These are phyloP conservation scores for Nitzschia sp. DNA, from an alignment of 108 stramenopile species.

Conservation along the genomic window DNA sequence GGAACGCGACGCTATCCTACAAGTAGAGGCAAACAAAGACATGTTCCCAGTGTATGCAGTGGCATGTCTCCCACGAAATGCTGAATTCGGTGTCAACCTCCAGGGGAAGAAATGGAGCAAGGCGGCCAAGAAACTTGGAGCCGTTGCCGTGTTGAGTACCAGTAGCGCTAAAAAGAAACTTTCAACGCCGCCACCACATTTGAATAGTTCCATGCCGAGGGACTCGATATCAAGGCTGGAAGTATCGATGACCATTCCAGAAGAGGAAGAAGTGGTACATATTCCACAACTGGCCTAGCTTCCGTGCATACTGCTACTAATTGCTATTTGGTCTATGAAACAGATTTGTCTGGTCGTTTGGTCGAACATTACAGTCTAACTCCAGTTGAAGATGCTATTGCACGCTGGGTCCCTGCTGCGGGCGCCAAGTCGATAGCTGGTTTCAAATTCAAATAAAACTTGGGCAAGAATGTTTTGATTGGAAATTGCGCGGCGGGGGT, in stretches of 20 bases:
- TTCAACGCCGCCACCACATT: neutral
- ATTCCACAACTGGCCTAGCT: neutral
- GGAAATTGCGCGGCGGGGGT: conserved; percentile 24
- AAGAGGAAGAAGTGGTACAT: conserved; percentile 2
- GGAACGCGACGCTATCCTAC: too few relatives aligned
- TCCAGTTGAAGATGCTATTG: conserved; percentile 38
- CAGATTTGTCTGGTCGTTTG: conserved; percentile 41
- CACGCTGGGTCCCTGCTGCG: conserved; percentile 37
- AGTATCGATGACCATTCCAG: conserved; percentile 2
- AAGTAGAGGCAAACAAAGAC: too few relatives aligned
- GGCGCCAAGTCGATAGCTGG: conserved; percentile 43
- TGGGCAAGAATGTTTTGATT: conserved; percentile 30
- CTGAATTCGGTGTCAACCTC: conserved; percentile 12
- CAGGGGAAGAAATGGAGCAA: conserved; percentile 35
- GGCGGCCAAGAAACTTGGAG: conserved; percentile 35
- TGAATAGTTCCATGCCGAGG: too few relatives aligned
- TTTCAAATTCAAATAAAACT: conserved; percentile 52
- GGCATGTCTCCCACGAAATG: conserved; percentile 42
- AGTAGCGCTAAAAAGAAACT: neutral
- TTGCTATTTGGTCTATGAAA: conserved; percentile 40
- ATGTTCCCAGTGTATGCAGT: conserved; percentile 56
- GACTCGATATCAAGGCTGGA: conserved; percentile 1
- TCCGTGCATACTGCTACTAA: conserved; percentile 2
- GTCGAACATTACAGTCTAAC: conserved; percentile 42
- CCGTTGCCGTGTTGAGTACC: conserved; percentile 25